Base-by-base conservation (phyloP, 352 stramenopile genomes). In the Phytophthora quininea region DNA sequence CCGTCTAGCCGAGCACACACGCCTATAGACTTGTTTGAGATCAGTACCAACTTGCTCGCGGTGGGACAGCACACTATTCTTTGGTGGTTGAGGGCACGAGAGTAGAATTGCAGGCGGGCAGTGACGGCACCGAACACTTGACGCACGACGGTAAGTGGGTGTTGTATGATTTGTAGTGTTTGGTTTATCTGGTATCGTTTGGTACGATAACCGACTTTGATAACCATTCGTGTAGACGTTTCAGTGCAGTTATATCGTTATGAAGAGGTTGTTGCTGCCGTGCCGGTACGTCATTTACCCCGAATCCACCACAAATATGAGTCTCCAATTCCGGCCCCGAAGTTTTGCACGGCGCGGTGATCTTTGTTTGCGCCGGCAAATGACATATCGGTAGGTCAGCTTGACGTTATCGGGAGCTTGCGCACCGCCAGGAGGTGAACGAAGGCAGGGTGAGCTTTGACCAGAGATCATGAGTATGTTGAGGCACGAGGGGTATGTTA, bases 331-430 rank as follows among this genome's bases (percentile, higher is more conserved):
- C 54, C 62, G n/a, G 1, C 55, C 0, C 48, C 48, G 50, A 54
- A 54, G 11, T 60, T 64, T 14, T 60, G 60, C 14, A 64, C 54
- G 37, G 19, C 38, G 2, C 62, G 54, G 7, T 69, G 54, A 40
- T 61, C 54, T 3, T 14, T 64, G 14, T 32, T 63, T n/a, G n/a
- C 29, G 8, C 38, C 49, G 6, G 40, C 11, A 6, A 69, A 69
- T 15, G 54, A 55, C 29, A 62, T 67, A 3, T 62, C 60, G 0
- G 56, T 43, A 1, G 60, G 52, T 4, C 51, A 38, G 3, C 1
- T 58, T n/a, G 48, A 64, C 32, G 45, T 58, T 10, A 15, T 4
- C 3, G 31, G 53, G n/a, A 1, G 3, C 3, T 14, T 69, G 0
- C 53, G 49, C 1, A 40, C 29, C 1, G 10, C 29, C 9, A 55